Evolutionary conservation across 1,284 basidiomycete genomes (phyloP).

Genomic region (Apiotrichum laibachii): DNA sequence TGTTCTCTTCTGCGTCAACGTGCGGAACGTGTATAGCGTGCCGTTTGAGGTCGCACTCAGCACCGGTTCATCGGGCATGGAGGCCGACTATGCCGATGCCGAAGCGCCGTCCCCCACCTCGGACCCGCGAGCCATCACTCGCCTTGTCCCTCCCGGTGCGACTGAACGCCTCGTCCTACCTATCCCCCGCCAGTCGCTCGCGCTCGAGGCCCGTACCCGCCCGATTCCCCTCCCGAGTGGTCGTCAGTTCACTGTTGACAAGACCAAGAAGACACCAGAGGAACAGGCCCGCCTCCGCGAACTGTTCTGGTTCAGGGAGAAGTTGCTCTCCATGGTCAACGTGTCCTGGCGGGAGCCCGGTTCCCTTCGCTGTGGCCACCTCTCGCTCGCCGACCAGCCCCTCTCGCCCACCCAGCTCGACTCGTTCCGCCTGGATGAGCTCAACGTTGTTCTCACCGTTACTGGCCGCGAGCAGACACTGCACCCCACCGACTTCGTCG

Average conservation of each 20-base stretch:
- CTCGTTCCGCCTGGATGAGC: conserved; percentile 63
- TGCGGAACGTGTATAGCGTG: conserved; percentile 81
- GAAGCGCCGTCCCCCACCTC: conserved; percentile 24
- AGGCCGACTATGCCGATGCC: neutral
- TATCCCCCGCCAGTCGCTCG: conserved; percentile 64
- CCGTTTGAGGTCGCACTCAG: conserved; percentile 83
- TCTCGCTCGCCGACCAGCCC: conserved; percentile 71
- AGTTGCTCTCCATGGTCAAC: conserved; percentile 65
- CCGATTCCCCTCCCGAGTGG: conserved; percentile 80
- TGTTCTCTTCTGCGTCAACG: conserved; percentile 81
- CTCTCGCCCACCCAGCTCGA: conserved; percentile 74
- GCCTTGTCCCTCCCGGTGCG: conserved; percentile 75
- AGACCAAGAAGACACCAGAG: conserved; percentile 60
- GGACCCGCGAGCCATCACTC: conserved; percentile 51
- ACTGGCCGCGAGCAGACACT: conserved; percentile 49
- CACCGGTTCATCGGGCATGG: conserved; percentile 35
- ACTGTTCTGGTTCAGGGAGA: conserved; percentile 92
- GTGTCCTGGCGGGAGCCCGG: conserved; percentile 83
- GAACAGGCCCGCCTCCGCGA: conserved; percentile 67
- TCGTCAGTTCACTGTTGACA: conserved; percentile 87
- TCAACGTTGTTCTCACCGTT: conserved; percentile 56
- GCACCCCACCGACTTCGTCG: conserved; percentile 59
- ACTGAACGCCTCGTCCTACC: conserved; percentile 77
- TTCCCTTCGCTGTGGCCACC: conserved; percentile 66
- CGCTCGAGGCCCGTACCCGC: conserved; percentile 59